These are phyloP conservation scores for Oemleria cerasiformis DNA, from an alignment of 306 rosid species.

Conservation along the genomic window DNA sequence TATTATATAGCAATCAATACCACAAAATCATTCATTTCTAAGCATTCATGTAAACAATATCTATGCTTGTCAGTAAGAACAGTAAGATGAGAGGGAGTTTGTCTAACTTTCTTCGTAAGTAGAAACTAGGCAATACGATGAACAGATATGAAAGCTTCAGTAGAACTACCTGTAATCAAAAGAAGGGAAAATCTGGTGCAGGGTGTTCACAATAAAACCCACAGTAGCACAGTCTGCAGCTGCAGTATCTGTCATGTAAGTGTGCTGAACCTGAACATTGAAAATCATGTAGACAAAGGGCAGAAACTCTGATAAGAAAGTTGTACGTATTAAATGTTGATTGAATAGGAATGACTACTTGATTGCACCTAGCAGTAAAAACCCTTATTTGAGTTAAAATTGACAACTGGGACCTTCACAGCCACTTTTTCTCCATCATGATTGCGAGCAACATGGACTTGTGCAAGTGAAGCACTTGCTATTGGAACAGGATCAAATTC, in stretches of 20 bases:
- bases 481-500: constrained; percentile 84
- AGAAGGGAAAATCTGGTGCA: constrained; percentile 74
- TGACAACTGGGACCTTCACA: constrained; percentile 69
- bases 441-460: constrained; percentile 82
- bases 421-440: constrained; percentile 93
- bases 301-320: constrained; percentile 26
- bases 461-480: constrained; percentile 99
- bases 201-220: constrained; percentile 67
- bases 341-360: constrained; percentile 9
- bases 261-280: constrained; percentile 83
- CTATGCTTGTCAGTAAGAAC: constrained; percentile 17
- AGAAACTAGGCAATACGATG: constrained; percentile 12
- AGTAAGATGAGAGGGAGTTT: not conserved
- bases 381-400: constrained; percentile 16
- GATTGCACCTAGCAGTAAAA: constrained; percentile 25
- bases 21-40: constrained; percentile 11
- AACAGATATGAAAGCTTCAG: constrained; percentile 13
- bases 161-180: constrained; percentile 79
- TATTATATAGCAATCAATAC: constrained; percentile 16
- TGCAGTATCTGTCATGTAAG: constrained; percentile 94
- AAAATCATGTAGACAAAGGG: constrained; percentile 23
- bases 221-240: constrained; percentile 94
- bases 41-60: not conserved
- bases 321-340: constrained; percentile 7
- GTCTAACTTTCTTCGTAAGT: constrained; percentile 17